Evolutionary conservation across 2,329 filamentous ascomycete genomes (phyloP).

Genomic region (Penicillium frequentans): DNA sequence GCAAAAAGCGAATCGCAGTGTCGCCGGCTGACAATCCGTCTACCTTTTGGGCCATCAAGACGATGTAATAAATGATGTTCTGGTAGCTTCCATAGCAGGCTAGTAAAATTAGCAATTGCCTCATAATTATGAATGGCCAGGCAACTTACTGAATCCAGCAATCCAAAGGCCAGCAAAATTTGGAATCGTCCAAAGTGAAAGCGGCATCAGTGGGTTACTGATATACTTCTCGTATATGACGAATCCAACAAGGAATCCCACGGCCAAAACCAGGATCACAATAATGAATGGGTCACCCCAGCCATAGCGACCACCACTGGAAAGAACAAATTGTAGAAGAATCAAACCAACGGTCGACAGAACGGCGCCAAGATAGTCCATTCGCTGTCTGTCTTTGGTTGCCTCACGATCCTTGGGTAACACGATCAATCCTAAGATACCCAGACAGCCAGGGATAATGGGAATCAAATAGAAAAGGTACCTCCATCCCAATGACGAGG

Average conservation of each 20-base stretch:
- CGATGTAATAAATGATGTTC: constrained; percentile 46
- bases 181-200: constrained; percentile 47
- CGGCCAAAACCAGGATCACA: constrained; percentile 39
- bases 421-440: constrained; percentile 33
- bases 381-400: constrained; percentile 32
- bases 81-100: constrained; percentile 47
- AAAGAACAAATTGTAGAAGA: constrained; percentile 47
- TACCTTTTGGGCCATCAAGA: constrained; percentile 43
- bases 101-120: constrained; percentile 14
- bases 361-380: constrained; percentile 45
- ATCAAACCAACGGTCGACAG: constrained; percentile 46
- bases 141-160: constrained; percentile 40
- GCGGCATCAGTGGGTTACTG: constrained; percentile 47
- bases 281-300: constrained; percentile 50
- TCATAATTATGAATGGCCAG: background rate
- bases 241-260: constrained; percentile 42
- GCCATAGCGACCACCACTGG: constrained; percentile 48
- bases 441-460: constrained; percentile 32
- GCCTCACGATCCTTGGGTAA: constrained; percentile 41
- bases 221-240: constrained; percentile 46
- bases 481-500: constrained; percentile 41
- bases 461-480: constrained; percentile 42
- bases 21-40: constrained; percentile 40
- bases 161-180: constrained; percentile 51
- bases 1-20: constrained; percentile 43